These are phyloP conservation scores for Vigna reflexopilosa DNA, from an alignment of 306 rosid species.

Conservation along the genomic window DNA sequence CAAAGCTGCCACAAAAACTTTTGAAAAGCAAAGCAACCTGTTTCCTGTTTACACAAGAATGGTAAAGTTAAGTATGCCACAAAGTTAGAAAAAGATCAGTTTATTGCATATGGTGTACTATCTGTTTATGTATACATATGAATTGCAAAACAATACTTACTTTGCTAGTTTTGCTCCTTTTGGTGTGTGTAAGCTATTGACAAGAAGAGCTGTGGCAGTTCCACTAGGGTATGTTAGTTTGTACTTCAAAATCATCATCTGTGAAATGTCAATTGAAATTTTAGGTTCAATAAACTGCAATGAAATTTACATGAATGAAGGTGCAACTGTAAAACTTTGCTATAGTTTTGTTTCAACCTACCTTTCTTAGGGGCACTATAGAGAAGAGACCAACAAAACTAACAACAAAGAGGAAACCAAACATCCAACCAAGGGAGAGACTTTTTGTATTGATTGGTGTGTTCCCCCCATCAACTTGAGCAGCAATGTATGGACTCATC, in stretches of 20 bases:
- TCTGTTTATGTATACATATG: neutral
- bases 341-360: constrained; percentile 16
- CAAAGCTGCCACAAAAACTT: constrained; percentile 65
- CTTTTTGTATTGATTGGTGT: constrained; percentile 62
- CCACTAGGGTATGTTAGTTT: constrained; percentile 85
- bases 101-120: neutral
- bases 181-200: constrained; percentile 86
- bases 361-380: constrained; percentile 81
- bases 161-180: constrained; percentile 82
- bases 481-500: constrained; percentile 72
- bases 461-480: constrained; percentile 59
- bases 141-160: constrained; percentile 40
- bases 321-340: neutral
- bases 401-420: constrained; percentile 70
- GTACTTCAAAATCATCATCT: constrained; percentile 79
- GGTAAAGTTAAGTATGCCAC: neutral
- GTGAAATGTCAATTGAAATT: constrained; percentile 21
- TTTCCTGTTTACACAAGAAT: constrained; percentile 52
- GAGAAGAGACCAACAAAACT: constrained; percentile 83
- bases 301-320: neutral
- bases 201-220: constrained; percentile 83
- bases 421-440: constrained; percentile 73
- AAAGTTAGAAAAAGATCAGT: neutral
- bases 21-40: constrained; percentile 72
- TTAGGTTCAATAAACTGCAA: neutral